Evolutionary conservation across 2,329 filamentous ascomycete genomes (phyloP).

Genomic region (Pseudocercospora fijiensis): DNA sequence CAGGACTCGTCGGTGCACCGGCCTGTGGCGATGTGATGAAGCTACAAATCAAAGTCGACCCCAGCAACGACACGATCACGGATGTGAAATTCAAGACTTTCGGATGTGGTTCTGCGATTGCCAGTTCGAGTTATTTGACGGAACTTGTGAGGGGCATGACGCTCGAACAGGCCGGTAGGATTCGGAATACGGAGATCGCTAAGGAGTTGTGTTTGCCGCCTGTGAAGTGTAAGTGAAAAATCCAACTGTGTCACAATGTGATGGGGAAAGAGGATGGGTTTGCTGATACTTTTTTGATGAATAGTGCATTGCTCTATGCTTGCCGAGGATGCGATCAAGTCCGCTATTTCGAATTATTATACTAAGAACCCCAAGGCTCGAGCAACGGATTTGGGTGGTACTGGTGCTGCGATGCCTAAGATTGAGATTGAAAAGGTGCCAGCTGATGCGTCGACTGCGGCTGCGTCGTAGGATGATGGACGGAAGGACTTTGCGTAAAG

Average conservation of each 20-base stretch:
- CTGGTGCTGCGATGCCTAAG: constrained; percentile 65
- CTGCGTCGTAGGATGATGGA: constrained; percentile 12
- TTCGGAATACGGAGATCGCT: constrained; percentile 97
- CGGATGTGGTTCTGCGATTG: constrained; percentile 91
- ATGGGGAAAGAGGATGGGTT: not conserved
- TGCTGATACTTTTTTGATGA: not conserved
- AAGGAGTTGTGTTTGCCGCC: constrained; percentile 90
- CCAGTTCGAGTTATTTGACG: constrained; percentile 89
- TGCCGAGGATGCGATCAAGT: constrained; percentile 89
- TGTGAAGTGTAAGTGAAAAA: constrained; percentile 69
- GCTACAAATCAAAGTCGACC: constrained; percentile 88
- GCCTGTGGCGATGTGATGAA: constrained; percentile 94
- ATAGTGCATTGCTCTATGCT: constrained; percentile 89
- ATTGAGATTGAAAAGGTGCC: constrained; percentile 59
- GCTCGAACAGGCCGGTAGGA: constrained; percentile 84
- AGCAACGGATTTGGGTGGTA: constrained; percentile 74
- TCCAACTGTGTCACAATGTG: no score
- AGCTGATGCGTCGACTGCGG: constrained; percentile 28
- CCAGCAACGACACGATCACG: constrained; percentile 79
- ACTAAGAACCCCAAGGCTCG: constrained; percentile 80
- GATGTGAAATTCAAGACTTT: constrained; percentile 99
- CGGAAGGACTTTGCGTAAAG: not conserved
- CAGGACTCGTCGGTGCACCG: constrained; percentile 85
- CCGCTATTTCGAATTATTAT: constrained; percentile 86
- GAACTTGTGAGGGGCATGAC: constrained; percentile 96